These are phyloP conservation scores for Heterobasidion occidentale DNA, from an alignment of 1,284 basidiomycete species.

Conservation along the genomic window DNA sequence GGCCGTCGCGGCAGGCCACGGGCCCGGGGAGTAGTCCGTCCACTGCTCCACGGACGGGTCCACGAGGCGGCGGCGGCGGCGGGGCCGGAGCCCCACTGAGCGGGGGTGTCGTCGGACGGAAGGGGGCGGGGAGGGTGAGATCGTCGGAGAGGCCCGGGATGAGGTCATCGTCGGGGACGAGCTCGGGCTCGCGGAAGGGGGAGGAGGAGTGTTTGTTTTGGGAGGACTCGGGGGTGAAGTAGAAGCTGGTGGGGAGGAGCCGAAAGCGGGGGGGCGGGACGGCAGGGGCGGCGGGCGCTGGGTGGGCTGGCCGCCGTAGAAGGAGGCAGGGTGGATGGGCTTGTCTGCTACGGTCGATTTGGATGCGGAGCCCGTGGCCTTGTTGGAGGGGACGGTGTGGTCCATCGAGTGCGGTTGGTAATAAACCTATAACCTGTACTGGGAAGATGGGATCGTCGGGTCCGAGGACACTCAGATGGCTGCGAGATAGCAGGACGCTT, in stretches of 20 bases:
- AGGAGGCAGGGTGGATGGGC: background rate
- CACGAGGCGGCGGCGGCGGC: conserved; percentile 10
- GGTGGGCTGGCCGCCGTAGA: background rate
- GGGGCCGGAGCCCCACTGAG: conserved; percentile 1
- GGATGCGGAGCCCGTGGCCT: background rate
- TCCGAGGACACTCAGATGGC: no score
- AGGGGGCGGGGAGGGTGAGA: background rate
- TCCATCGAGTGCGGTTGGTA: background rate
- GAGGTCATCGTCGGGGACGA: conserved; percentile 26
- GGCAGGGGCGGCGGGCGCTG: background rate
- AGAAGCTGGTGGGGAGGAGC: background rate
- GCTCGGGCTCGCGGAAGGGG: conserved; percentile 38
- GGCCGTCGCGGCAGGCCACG: conserved; percentile 9
- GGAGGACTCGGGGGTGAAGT: background rate
- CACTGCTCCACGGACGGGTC: background rate
- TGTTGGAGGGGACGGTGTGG: background rate
- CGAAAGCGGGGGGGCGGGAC: background rate
- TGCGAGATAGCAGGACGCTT: no score
- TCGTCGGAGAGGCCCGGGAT: background rate
- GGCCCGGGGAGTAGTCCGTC: background rate
- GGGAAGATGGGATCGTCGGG: no score
- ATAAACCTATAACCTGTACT: no score
- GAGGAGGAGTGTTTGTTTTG: conserved; percentile 7
- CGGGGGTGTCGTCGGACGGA: background rate
- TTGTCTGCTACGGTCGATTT: background rate